Evolutionary conservation across 2,329 filamentous ascomycete species (phyloP).

Genomic region (Trichoderma atroviride): DNA sequence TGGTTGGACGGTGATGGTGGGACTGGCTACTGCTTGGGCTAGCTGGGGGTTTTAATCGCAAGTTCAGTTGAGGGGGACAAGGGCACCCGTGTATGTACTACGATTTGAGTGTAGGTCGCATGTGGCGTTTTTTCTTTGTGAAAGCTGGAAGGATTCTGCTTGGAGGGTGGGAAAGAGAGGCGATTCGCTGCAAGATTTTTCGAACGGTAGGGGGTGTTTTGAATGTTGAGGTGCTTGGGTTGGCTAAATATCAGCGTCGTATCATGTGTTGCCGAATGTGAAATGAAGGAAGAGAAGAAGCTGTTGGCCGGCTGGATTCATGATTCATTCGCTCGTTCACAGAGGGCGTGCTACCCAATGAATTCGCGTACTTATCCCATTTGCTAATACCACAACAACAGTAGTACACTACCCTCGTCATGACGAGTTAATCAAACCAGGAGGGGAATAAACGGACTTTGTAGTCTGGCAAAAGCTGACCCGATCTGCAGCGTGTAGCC

Average conservation of each 20-base stretch:
- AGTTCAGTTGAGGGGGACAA: not conserved
- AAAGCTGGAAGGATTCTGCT: slow-evolving; percentile 1
- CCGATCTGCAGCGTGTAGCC: slow-evolving; percentile 6
- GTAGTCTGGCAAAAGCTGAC: slow-evolving; percentile 2
- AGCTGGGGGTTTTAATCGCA: not conserved
- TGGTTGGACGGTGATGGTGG: slow-evolving; percentile 6
- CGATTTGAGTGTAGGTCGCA: not conserved
- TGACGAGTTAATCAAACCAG: not conserved
- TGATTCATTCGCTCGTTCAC: not conserved
- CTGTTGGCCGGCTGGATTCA: not conserved
- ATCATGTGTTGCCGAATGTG: not conserved
- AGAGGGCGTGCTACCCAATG: not conserved
- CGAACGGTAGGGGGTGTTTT: not conserved
- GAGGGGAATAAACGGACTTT: not conserved
- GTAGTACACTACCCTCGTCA: not conserved
- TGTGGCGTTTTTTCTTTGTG: not conserved
- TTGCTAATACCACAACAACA: not conserved
- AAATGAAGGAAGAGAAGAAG: not conserved
- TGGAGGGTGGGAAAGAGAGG: slow-evolving; percentile 8
- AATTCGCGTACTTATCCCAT: not conserved
- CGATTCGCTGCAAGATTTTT: not conserved
- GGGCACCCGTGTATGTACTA: not conserved
- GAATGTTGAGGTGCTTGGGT: not conserved
- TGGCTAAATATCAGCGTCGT: not conserved
- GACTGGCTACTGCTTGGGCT: not conserved